Base-by-base conservation (phyloP, 2,329 filamentous ascomycete genomes). In the Arthrobotrys megalospora region DNA sequence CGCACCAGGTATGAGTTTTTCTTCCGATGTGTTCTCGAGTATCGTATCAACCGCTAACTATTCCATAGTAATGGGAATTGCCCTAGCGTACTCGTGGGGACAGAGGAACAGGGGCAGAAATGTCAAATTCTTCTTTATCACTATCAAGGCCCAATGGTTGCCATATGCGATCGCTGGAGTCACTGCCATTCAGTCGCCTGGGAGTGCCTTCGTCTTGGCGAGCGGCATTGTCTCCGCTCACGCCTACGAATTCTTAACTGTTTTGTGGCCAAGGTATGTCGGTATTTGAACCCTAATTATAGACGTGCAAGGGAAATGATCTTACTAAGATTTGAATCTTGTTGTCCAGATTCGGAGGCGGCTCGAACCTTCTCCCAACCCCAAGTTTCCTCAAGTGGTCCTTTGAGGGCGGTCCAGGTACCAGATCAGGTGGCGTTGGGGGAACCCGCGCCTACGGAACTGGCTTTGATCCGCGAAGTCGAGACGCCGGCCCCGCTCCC, bases 141-240 rank as follows among this genome's bases (percentile, higher is more conserved):
- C 38, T 10, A 78, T 78, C n/a, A 78, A 78, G 19, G 67, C 75
- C 2, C 75, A 78, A 28, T 78, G 75, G 75, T 7, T 78, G 32
- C 62, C 75, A 24, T 78, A 53, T 14, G 60, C 67, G 24, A 78
- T 78, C 16, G 21, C 50, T 16, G 75, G 50, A 14, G 34, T 78
- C 16, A 63, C 75, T 6, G 75, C 75, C 16, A 62, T 71, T 28
- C 75, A 78, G 32, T 41, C 67, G 10, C 75, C 75, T 8, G 28
- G 21, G 14, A 48, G 38, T 7, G 67, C 67, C 6, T 64, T 67
- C 19, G 28, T 72, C 34, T 36, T 78, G 1, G 47, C 36, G 3
- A 92, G 89, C 38, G 96, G 96, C n/a, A 87, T 99, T 10, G 80
- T 97, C 50, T 93, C 94, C 11, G 94, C 94, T 3, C 96, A 99